Base-by-base conservation (phyloP, 305 asterid genomes). In the Plantago rigida region DNA sequence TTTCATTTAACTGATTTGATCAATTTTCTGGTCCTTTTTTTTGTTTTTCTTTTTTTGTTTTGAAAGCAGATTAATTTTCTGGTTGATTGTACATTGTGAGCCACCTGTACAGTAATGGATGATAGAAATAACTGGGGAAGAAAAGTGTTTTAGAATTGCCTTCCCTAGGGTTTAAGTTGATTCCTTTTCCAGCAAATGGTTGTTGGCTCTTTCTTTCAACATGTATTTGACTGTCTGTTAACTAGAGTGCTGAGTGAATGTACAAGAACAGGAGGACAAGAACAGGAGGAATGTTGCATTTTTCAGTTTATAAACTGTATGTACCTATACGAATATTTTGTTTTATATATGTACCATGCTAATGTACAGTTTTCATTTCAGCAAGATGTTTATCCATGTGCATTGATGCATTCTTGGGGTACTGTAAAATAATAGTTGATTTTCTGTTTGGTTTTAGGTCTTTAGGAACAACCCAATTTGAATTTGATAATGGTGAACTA, bases 91-190 rank as follows among this genome's bases (percentile, higher is more conserved):
- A 58, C 46, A 42, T 64, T 54, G 17, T 55, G 19, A 24, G 13
- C 52, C 9, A 60, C 31, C 52, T 63, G 74, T 65, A 68, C 57
- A 68, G 68, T 51, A 13, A 46, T 59, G 57, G 26, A 22, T 2
- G 41, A 26, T 22, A 65, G 66, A 50, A n/a, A 73, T 55, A 68
- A 39, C 19, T 15, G 46, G 71, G 78, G 71, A 69, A 68, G 73
- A 53, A 65, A 71, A 65, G 69, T 69, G 71, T 73, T 73, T 64
- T 65, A 69, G 71, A 59, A 68, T 54, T 68, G 71, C 55, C 71
- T 59, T 53, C 67, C 59, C 70, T 68, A 14, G 29, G 62, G 22
- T 60, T 36, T 42, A 9, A 28, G 47, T 56, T 54, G 60, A 55
- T 54, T 15, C 10, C 14, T 9, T 29, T 13, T 11, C 24, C 42